Percentiles rank a stretch among this genome's conserved stretches.
Evolutionary conservation across 192 early-diverging fungal species (phyloP).

Genomic region (Spizellomyces punctatus): DNA sequence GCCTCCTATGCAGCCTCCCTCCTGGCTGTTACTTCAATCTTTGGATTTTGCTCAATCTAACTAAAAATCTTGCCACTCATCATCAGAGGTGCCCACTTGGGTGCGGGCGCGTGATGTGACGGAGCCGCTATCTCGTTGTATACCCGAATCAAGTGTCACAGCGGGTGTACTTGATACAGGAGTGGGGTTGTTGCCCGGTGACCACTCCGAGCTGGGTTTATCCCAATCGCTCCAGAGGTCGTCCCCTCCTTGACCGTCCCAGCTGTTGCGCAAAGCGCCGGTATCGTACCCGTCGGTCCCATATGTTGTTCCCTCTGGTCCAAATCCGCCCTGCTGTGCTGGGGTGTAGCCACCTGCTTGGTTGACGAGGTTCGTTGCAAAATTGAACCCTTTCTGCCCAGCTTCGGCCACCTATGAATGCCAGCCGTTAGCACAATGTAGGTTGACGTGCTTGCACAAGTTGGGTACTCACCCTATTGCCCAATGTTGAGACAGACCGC

Average conservation of each 20-base stretch:
- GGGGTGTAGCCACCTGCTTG: constrained; percentile 24
- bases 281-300: constrained; percentile 4
- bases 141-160: neutral
- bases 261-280: neutral
- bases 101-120: neutral
- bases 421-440: neutral
- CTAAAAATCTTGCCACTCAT: constrained; percentile 47
- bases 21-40: too few species aligned
- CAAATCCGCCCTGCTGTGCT: constrained; percentile 13
- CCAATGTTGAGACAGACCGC: constrained; percentile 34
- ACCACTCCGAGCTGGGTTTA: constrained; percentile 7
- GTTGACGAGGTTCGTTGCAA: constrained; percentile 36
- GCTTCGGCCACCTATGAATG: constrained; percentile 34
- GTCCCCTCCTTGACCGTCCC: constrained; percentile 11
- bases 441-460: neutral
- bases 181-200: neutral
- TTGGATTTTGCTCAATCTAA: too few species aligned
- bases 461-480: constrained; percentile 28
- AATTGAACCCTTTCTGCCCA: constrained; percentile 38
- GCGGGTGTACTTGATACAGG: neutral
- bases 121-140: too few species aligned
- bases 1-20: too few species aligned
- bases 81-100: constrained; percentile 6
- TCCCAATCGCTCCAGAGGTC: constrained; percentile 40
- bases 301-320: constrained; percentile 4